Evolutionary conservation across 139 green algal species (phyloP), one percentile per base, ranked within the genome.

Genomic region (Tetradesmus lagerheimii): DNA sequence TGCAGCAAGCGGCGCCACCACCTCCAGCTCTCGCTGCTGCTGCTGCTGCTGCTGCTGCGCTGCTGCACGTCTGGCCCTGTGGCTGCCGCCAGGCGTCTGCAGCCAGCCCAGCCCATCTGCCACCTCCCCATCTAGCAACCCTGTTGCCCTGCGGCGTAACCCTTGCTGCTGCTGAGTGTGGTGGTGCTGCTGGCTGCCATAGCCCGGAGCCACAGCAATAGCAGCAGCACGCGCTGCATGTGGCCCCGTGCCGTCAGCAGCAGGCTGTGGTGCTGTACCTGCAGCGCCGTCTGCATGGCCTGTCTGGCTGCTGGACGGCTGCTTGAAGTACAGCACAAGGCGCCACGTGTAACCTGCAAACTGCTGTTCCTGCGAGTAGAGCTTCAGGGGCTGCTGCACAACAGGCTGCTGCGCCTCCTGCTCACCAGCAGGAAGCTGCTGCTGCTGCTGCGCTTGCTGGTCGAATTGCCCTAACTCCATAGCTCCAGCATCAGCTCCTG

Each of bases 271-370:
- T 31, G 38, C 80, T 18, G 38, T 47, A 41, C n/a, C 80, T 34
- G 80, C 47, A 35, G 57, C 37, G 16, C 57, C 47, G 20, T 12
- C 80, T 25, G 45, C 47, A 27, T 16, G 41, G 5, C 41, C 47
- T 47, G n/a, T 4, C 50, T 45, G 38, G 43, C 31, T 86, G 47
- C 81, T 86, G 50, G 18, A 38, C 77, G 23, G 47, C n/a, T 43
- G 47, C 50, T 80, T 37, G 47, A 88, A 88, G 41, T 88, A 88
- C 38, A 88, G 37, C 11, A 88, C 83, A 27, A 88, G 62, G 12
- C 83, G 62, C 83, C 83, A 88, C 6, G 25, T 80, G 38, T 80
- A 81, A 20, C 83, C 83, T 47, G 64, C 62, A 80, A 88, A 88
- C 6, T 77, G 71, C 27, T 50, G 43, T 12, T 80, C 83, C 20